A percentile compares a stretch with the other conserved stretches of the same genome.
Conservation (phyloP, 768 basidiomycete genomes). For the Lactifluus rugatus region DNA sequence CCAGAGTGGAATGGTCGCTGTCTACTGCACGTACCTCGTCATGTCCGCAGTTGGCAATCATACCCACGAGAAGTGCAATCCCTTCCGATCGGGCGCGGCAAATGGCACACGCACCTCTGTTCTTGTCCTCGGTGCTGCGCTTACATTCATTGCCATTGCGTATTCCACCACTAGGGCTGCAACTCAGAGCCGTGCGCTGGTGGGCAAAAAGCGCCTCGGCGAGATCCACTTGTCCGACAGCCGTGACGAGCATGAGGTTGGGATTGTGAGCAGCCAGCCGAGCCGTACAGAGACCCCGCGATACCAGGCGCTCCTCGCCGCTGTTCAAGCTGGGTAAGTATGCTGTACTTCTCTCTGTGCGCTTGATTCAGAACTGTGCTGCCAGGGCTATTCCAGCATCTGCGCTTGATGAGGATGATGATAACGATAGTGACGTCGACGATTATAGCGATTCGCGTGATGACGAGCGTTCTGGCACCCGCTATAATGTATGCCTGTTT, state of each 20-base stretch:
- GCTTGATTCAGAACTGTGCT: neutral
- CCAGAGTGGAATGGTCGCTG: constrained; percentile 94
- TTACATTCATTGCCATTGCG: constrained; percentile 97
- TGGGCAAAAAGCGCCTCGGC: constrained; percentile 60
- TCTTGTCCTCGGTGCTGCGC: constrained; percentile 81
- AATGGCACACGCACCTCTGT: constrained; percentile 72
- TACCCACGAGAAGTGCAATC: constrained; percentile 80
- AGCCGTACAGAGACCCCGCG: constrained; percentile 74
- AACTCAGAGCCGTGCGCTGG: constrained; percentile 86
- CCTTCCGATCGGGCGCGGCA: constrained; percentile 48
- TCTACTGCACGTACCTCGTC: constrained; percentile 93
- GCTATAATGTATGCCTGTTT: constrained; percentile 71
- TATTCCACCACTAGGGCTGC: constrained; percentile 96
- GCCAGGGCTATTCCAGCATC: constrained; percentile 84
- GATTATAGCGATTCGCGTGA: constrained; percentile 68
- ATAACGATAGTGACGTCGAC: constrained; percentile 68
- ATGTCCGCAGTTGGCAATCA: constrained; percentile 93
- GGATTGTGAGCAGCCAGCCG: constrained; percentile 77
- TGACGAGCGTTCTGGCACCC: constrained; percentile 87
- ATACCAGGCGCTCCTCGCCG: constrained; percentile 90
- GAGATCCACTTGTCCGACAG: constrained; percentile 51
- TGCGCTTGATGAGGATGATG: constrained; percentile 63
- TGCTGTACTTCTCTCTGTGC: neutral
- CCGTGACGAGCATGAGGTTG: constrained; percentile 54
- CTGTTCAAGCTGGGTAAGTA: constrained; percentile 86